phyloP scores from a whole-genome alignment of 2,329 filamentous ascomycete species.

The Botrytis porri region DNA sequence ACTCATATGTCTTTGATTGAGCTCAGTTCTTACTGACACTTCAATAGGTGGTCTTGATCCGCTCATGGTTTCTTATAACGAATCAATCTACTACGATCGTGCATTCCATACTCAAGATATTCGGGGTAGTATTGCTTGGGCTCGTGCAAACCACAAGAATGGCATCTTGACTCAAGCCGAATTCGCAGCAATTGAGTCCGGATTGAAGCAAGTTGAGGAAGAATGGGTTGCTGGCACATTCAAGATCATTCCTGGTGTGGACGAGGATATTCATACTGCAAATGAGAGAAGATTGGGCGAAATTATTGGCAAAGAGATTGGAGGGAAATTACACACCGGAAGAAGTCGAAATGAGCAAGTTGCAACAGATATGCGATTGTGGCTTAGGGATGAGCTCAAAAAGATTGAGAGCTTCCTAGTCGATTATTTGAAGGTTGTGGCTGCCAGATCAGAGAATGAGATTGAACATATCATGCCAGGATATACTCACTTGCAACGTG shows the following conservation, averaged over 20 bases:
- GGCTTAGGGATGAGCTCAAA: constrained; percentile 73
- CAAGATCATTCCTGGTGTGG: constrained; percentile 49
- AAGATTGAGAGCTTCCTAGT: constrained; percentile 67
- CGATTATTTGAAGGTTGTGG: constrained; percentile 66
- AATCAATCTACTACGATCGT: constrained; percentile 75
- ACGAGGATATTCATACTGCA: constrained; percentile 65
- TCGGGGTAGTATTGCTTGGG: constrained; percentile 75
- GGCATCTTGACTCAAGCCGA: constrained; percentile 72
- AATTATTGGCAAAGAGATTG: constrained; percentile 80
- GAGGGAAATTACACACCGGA: constrained; percentile 85
- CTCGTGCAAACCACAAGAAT: constrained; percentile 71
- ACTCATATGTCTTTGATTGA: not conserved
- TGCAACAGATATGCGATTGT: constrained; percentile 85
- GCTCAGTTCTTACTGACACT: constrained; percentile 21
- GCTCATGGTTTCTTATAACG: constrained; percentile 83
- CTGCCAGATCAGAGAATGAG: constrained; percentile 67
- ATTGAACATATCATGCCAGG: constrained; percentile 77
- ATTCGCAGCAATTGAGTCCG: constrained; percentile 70
- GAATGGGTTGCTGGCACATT: constrained; percentile 54
- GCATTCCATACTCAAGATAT: constrained; percentile 79
- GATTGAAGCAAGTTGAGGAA: constrained; percentile 56
- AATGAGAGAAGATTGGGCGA: constrained; percentile 74
- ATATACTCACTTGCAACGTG: constrained; percentile 84
- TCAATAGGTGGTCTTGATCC: constrained; percentile 72
- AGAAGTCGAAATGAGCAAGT: constrained; percentile 89